Evolutionary conservation across 148 eudicot genomes (phyloP), one percentile per base, ranked within the genome.

Genomic region (Persicaria maculosa): DNA sequence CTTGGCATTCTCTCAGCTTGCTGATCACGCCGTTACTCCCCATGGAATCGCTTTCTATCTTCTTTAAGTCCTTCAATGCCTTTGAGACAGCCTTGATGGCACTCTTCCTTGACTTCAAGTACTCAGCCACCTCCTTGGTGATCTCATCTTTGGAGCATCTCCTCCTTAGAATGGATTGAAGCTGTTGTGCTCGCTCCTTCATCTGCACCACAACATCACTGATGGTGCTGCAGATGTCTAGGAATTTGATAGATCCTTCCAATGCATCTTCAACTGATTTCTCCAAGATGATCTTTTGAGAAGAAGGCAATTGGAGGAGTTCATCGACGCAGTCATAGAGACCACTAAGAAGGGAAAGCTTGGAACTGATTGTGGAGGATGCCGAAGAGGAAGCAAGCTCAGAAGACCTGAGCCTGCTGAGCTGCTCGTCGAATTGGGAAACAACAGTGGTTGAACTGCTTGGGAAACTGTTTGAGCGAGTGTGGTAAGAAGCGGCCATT

Each of bases 401-500:
- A 31, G 40, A 31, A 31, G 40, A 31, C 40, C 40, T 31, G 3
- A 31, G 40, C 40, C 40, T 31, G 40, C 40, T 31, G 40, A 31
- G 40, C 40, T 31, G 40, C 40, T 61, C 44, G 12, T 61, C 68
- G 25, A 61, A 61, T 61, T 61, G 68, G 68, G 68, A 59, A 59
- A 59, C 67, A 25, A 22, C 40, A 25, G 67, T 36, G 22, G 67
- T 59, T 59, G 43, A 7, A 3, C 6, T 20, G 67, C 15, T 59
- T 25, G 67, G 67, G 67, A 61, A 61, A 61, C 68, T 61, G 68
- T 61, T 61, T 61, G 68, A 61, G 68, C 68, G 68, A 31, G 68
- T 22, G 43, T 31, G 40, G 40, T 31, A 31, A 31, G 40, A 31
- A 31, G 40, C 40, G 0, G 40, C 40, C 40, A 31, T 31, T 31